Percentiles rank a stretch among this genome's conserved stretches.
Conservation (phyloP, 768 basidiomycete genomes). For the Ramaria sp. region DNA sequence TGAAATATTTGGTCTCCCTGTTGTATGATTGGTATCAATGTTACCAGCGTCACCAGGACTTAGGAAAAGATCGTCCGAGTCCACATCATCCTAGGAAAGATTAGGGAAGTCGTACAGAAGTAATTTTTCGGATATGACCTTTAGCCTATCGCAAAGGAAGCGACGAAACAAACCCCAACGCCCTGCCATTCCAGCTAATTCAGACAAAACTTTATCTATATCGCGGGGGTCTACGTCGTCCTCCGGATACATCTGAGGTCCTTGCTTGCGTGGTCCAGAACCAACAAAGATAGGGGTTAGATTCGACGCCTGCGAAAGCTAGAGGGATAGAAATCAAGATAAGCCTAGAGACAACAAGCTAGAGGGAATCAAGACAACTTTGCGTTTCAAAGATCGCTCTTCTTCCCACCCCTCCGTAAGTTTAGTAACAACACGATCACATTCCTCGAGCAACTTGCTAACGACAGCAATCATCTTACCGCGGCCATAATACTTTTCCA, state of each 20-base stretch:
- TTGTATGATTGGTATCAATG: background rate
- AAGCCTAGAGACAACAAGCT: background rate
- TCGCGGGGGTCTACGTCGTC: slow-evolving; percentile 72
- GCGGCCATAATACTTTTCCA: slow-evolving; percentile 93
- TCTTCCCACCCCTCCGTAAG: slow-evolving; percentile 85
- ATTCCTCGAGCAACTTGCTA: slow-evolving; percentile 66
- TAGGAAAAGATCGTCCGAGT: background rate
- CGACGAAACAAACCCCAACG: slow-evolving; percentile 87
- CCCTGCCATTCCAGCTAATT: slow-evolving; percentile 81
- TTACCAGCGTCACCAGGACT: background rate
- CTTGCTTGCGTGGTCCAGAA: slow-evolving; percentile 5
- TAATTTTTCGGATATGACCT: slow-evolving; percentile 26
- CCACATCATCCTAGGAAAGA: background rate
- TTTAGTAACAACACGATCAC: slow-evolving; percentile 70
- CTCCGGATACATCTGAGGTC: slow-evolving; percentile 20
- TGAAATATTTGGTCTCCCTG: background rate
- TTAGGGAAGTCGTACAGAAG: background rate
- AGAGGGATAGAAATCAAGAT: background rate
- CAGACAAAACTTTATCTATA: slow-evolving; percentile 82
- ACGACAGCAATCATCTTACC: slow-evolving; percentile 82
- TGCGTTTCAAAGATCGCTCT: slow-evolving; percentile 72
- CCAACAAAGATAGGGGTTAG: background rate
- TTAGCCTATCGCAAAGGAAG: slow-evolving; percentile 68
- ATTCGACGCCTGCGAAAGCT: slow-evolving; percentile 2
- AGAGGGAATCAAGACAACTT: slow-evolving; percentile 31